A percentile compares a stretch with the other conserved stretches of the same genome.
Evolutionary conservation across 23 red algal species (phyloP).

Genomic region (Gracilaria caudata): DNA sequence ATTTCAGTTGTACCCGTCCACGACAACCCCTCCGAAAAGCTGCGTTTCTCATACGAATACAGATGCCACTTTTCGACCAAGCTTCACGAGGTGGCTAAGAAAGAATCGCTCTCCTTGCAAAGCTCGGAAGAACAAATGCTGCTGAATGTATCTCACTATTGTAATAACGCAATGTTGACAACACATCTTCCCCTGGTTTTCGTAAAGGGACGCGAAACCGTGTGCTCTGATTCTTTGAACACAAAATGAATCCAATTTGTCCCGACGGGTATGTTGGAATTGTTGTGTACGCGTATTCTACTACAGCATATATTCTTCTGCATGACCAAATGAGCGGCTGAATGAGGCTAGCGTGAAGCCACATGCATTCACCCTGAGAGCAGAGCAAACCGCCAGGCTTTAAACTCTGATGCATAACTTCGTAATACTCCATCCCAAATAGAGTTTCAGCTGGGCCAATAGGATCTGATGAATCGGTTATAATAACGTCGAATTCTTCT

Average conservation of each 20-base stretch:
- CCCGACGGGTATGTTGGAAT: slow-evolving; percentile 97
- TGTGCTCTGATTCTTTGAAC: slow-evolving; percentile 48
- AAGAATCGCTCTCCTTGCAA: slow-evolving; percentile 65
- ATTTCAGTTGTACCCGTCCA: too few relatives aligned
- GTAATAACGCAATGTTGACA: slow-evolving; percentile 78
- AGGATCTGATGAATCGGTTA: slow-evolving; percentile 95
- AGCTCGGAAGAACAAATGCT: slow-evolving; percentile 93
- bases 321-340: slow-evolving; percentile 53
- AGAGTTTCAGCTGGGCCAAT: slow-evolving; percentile 90
- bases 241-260: slow-evolving; percentile 88
- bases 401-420: slow-evolving; percentile 62
- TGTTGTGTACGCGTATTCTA: slow-evolving; percentile 86
- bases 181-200: slow-evolving; percentile 43
- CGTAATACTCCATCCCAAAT: slow-evolving; percentile 77
- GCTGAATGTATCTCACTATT: slow-evolving; percentile 81
- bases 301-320: slow-evolving; percentile 70
- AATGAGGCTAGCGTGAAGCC: slow-evolving; percentile 92
- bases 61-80: too few relatives aligned
- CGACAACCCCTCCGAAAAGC: too few relatives aligned
- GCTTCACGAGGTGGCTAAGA: background rate
- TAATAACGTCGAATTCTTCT: slow-evolving; percentile 85
- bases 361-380: slow-evolving; percentile 94
- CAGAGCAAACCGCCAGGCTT: slow-evolving; percentile 73
- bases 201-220: slow-evolving; percentile 24
- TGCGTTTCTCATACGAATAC: too few relatives aligned